Conservation (phyloP, 305 asterid species). For the Andrographis paniculata region DNA sequence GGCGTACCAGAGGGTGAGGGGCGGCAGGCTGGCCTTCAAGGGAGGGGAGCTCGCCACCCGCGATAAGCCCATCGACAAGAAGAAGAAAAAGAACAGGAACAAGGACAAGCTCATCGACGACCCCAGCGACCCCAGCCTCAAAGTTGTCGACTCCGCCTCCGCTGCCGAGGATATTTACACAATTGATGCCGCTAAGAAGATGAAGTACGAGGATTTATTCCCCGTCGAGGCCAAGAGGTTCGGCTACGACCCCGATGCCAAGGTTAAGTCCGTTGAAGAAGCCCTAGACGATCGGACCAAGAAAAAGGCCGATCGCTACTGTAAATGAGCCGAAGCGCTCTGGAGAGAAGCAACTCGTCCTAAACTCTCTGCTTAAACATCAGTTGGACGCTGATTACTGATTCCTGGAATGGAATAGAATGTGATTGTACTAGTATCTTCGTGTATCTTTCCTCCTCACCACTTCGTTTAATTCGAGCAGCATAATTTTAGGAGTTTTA, state of each 20-base stretch:
- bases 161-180: slow-evolving; percentile 54
- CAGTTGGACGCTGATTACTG: too few species aligned
- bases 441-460: too few species aligned
- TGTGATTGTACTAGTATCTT: too few species aligned
- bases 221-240: slow-evolving; percentile 80
- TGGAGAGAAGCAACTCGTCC: too few species aligned
- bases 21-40: slow-evolving; percentile 81
- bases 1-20: slow-evolving; percentile 64
- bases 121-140: slow-evolving; percentile 35
- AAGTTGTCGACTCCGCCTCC: slow-evolving; percentile 27
- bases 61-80: slow-evolving; percentile 66
- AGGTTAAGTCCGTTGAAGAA: slow-evolving; percentile 64
- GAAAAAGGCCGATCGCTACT: slow-evolving; percentile 16
- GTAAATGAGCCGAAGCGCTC: slow-evolving; percentile 3
- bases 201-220: slow-evolving; percentile 89
- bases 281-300: slow-evolving; percentile 60
- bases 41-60: slow-evolving; percentile 86
- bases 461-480: too few species aligned
- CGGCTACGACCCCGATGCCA: slow-evolving; percentile 70
- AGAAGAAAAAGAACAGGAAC: slow-evolving; percentile 48
- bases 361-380: too few species aligned
- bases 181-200: slow-evolving; percentile 87
- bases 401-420: too few species aligned
- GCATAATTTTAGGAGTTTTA: too few species aligned
- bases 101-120: slow-evolving; percentile 35